Evolutionary conservation across 139 green algal species (phyloP).

Genomic region (Haematococcus lacustris): DNA sequence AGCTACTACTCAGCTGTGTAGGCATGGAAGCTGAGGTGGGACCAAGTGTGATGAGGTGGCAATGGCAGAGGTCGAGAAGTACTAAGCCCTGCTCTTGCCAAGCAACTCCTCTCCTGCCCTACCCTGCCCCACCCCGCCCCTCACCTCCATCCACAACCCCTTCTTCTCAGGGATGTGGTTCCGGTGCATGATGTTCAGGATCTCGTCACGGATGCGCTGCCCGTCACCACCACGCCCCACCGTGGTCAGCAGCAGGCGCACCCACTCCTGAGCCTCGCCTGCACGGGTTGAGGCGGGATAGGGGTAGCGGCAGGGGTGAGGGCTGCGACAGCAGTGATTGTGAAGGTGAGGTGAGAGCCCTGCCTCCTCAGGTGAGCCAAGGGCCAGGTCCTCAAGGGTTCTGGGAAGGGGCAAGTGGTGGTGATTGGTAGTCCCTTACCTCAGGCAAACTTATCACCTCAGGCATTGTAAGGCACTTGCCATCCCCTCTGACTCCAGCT

Average conservation of each 20-base stretch:
- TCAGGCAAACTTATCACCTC: not conserved
- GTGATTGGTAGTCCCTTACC: not conserved
- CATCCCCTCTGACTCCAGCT: too few species aligned
- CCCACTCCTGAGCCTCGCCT: conserved; percentile 82
- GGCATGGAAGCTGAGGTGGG: not conserved
- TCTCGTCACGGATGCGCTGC: conserved; percentile 95
- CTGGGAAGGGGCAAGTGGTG: not conserved
- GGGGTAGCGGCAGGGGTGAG: not conserved
- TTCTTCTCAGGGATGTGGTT: conserved; percentile 67
- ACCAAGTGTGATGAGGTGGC: not conserved
- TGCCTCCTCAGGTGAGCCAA: not conserved
- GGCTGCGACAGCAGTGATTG: not conserved
- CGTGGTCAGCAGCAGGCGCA: conserved; percentile 73
- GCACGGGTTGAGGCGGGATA: not conserved
- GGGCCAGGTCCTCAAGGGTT: not conserved
- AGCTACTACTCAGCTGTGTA: too few species aligned
- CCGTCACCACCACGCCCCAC: conserved; percentile 92
- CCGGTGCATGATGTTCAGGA: conserved; percentile 97
- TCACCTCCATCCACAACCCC: conserved; percentile 39
- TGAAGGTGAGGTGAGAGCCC: not conserved
- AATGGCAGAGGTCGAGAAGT: not conserved
- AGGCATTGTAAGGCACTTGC: not conserved
- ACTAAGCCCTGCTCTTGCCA: too few species aligned
- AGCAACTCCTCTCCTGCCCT: too few species aligned
- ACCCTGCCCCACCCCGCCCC: too few species aligned